phyloP scores from a whole-genome alignment of 1,139 yeast genomes.

The Pichia sp. region DNA sequence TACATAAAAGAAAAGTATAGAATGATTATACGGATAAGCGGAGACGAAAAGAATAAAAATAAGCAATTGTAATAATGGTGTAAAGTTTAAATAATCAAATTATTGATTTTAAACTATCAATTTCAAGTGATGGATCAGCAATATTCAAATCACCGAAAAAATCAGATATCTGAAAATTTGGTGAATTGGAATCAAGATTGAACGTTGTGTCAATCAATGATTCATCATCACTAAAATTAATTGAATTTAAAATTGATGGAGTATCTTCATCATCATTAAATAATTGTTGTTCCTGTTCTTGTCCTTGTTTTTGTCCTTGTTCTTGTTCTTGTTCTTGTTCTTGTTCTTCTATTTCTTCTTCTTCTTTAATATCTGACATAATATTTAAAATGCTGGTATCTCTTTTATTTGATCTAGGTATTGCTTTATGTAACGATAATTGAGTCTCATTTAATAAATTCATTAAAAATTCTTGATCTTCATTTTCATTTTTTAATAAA shows the following conservation, averaged over 20 bases:
- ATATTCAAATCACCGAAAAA: constrained; percentile 11
- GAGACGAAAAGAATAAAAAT: too few relatives aligned
- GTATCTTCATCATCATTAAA: background rate
- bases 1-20: too few relatives aligned
- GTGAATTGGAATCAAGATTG: background rate
- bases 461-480: constrained; percentile 1
- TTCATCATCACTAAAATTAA: background rate
- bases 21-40: too few relatives aligned
- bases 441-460: constrained; percentile 3
- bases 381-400: background rate
- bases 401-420: background rate
- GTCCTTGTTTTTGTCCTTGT: background rate
- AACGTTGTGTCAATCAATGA: background rate
- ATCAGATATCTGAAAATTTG: background rate
- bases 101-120: background rate
- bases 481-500: constrained; percentile 1
- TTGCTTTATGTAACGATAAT: background rate
- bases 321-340: background rate
- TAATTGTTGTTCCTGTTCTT: background rate
- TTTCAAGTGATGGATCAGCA: background rate
- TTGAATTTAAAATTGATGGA: background rate
- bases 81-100: background rate
- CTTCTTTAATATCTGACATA: background rate
- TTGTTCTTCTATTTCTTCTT: background rate
- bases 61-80: background rate